phyloP scores from a whole-genome alignment of 441 rosid genomes.

The Syzygium syzygioides region DNA sequence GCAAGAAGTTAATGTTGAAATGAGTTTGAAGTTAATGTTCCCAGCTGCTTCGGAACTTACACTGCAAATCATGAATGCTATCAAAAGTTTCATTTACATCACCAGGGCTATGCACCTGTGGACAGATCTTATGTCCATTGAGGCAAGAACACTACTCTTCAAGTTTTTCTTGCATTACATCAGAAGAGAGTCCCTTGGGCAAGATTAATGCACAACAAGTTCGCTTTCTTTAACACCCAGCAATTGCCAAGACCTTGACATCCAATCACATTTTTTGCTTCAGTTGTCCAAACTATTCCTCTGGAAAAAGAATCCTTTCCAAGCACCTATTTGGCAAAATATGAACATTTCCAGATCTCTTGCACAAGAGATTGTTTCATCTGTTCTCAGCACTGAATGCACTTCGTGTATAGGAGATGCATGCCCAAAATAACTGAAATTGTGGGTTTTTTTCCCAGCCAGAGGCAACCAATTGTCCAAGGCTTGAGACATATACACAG shows the following conservation, averaged over 20 bases:
- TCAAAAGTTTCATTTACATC: background rate
- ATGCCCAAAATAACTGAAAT: too few species aligned
- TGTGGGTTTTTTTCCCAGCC: too few species aligned
- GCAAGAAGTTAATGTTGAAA: background rate
- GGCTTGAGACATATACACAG: too few species aligned
- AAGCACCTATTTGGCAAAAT: background rate
- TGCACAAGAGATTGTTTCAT: background rate
- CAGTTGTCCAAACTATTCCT: background rate
- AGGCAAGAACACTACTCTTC: background rate
- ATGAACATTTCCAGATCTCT: background rate
- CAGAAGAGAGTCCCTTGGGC: background rate
- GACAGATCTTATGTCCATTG: background rate
- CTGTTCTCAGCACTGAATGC: background rate
- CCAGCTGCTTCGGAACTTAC: background rate
- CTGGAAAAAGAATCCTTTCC: background rate
- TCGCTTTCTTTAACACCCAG: background rate
- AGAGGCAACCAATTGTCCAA: too few species aligned
- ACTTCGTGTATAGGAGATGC: too few species aligned
- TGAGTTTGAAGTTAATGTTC: background rate
- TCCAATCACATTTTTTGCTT: background rate
- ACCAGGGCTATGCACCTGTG: background rate
- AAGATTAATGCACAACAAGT: background rate
- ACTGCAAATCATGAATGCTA: background rate
- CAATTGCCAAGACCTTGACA: background rate
- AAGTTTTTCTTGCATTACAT: background rate